Base-by-base conservation (phyloP, 371 early-diverging fungal genomes). In the Syncephalastrum monosporum region DNA sequence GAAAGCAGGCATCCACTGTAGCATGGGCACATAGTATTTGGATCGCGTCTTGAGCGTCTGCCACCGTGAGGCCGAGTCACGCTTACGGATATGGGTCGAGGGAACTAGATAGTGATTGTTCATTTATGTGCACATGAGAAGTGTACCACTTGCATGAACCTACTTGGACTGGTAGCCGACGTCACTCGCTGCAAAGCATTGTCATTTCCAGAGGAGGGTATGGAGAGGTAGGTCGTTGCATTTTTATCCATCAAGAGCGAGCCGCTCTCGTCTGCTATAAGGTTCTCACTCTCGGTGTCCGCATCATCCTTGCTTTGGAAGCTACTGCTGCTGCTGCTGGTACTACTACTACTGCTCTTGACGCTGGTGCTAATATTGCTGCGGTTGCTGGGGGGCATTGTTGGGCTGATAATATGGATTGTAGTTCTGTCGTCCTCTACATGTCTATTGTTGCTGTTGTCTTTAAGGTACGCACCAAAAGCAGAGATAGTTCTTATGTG, bases 1-100 rank as follows among this genome's bases (percentile, higher is more conserved):
- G 72, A 93, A 94, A 33, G 65, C 63, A 7, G 93, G 93, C 8
- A 93, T 68, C 95, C 95, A 94, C 19, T 88, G 83, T 19, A 90
- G 65, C 21, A 91, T 82, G 10, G 95, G 95, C 41, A 94, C 77
- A 60, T 94, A 94, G 72, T 93, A 93, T 43, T 83, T 84, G 23
- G 86, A 58, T 15, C 93, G 76, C 6, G 78, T 82, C 61, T 63
- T 72, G 8, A 44, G 47, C 4, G 47, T 53, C 10, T 49, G 42
- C 61, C 61, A 61, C 12, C n/a, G 25, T 16, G 55, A 54, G 29
- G 29, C 23, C 10, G 59, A 52, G n/a, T 52, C 27, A 5, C 29
- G 44, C 7, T 46, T 41, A 17, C 44, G 46, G 10, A 55, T 50
- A 50, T 43, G 24, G 13, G 49, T 43, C 12, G 60, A 60, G 4